Conservation (phyloP, 352 stramenopile species). For the Halophytophthora polymorphica region DNA sequence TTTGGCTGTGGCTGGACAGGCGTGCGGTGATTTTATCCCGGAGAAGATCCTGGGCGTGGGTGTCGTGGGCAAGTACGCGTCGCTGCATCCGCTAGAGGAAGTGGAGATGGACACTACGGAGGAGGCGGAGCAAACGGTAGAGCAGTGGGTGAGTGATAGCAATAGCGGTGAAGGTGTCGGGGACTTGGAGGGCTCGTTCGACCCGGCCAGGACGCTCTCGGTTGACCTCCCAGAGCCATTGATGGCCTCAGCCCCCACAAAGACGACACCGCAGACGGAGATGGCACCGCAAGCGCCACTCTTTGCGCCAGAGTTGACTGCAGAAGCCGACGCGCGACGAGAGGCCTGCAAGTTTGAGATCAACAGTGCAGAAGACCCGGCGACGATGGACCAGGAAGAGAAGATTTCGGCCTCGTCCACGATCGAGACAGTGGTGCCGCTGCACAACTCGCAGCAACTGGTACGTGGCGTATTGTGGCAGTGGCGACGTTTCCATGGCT, state of each 20-base stretch:
- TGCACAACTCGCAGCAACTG: constrained; percentile 65
- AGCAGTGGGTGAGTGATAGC: constrained; percentile 54
- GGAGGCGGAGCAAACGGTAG: constrained; percentile 44
- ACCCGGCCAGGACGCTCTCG: constrained; percentile 13
- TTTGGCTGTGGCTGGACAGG: constrained; percentile 14
- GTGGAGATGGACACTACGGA: constrained; percentile 22
- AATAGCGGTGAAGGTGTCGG: constrained; percentile 25
- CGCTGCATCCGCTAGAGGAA: constrained; percentile 60
- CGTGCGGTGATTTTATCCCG: constrained; percentile 82
- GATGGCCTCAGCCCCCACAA: constrained; percentile 1
- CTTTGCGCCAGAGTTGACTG: background rate
- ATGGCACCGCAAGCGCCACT: constrained; percentile 1
- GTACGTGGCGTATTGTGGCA: constrained; percentile 25
- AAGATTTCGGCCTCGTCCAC: constrained; percentile 67
- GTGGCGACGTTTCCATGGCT: background rate
- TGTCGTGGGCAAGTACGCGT: constrained; percentile 80
- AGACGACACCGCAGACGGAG: background rate
- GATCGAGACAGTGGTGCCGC: constrained; percentile 70
- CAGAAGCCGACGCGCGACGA: constrained; percentile 14
- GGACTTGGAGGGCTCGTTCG: constrained; percentile 10
- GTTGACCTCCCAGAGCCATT: constrained; percentile 14
- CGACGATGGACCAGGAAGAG: constrained; percentile 34
- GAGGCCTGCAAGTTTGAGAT: constrained; percentile 32
- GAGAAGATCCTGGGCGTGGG: constrained; percentile 84
- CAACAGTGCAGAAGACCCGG: constrained; percentile 33